Evolutionary conservation across 192 early-diverging fungal species (phyloP).

Genomic region (Endogone sp.): DNA sequence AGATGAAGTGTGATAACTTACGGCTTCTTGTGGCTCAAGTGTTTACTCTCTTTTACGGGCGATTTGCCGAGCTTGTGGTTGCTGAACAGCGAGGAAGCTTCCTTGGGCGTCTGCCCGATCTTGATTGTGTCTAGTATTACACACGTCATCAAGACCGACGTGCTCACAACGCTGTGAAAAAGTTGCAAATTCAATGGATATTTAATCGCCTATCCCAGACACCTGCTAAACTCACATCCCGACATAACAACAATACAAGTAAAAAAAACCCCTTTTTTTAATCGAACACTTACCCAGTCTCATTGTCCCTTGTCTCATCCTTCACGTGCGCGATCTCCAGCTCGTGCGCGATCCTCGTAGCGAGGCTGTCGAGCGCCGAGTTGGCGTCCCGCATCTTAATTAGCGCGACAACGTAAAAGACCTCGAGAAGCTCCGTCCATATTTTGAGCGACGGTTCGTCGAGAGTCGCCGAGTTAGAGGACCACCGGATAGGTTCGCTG

Average conservation of each 20-base stretch:
- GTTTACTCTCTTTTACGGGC: background rate
- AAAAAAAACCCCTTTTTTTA: background rate
- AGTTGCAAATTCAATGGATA: no score
- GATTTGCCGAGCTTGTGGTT: background rate
- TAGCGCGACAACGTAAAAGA: background rate
- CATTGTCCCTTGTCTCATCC: background rate
- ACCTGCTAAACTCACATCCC: no score
- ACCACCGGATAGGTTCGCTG: background rate
- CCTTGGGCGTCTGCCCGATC: background rate
- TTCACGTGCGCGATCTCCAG: no score
- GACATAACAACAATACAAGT: background rate
- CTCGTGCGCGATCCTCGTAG: background rate
- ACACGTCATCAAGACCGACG: background rate
- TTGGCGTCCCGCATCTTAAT: background rate
- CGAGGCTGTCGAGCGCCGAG: background rate
- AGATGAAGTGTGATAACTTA: background rate
- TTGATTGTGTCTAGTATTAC: background rate
- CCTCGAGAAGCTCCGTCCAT: background rate
- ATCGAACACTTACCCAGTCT: no score
- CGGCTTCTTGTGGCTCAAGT: background rate
- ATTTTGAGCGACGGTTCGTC: background rate
- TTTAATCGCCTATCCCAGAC: no score
- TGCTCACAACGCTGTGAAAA: background rate
- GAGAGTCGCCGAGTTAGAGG: background rate
- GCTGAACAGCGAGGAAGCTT: background rate